Evolutionary conservation across 1,284 basidiomycete genomes (phyloP).

Genomic region (Apiotrichum sp.): DNA sequence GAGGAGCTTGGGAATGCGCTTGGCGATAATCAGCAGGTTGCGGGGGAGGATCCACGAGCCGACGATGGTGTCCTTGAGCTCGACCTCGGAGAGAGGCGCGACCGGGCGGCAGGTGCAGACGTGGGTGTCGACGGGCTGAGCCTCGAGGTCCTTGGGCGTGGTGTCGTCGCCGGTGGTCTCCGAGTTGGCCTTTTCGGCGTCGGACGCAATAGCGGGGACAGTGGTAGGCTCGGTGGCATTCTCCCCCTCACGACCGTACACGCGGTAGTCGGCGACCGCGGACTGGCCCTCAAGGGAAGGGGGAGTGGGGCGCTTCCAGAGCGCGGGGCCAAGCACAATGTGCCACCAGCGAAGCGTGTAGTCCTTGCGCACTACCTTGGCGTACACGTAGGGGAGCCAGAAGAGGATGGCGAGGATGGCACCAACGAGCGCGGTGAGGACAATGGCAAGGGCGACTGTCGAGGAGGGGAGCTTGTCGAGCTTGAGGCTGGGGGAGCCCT

Average conservation of each 20-base stretch:
- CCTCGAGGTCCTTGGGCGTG: conserved; percentile 1
- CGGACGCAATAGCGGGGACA: background rate
- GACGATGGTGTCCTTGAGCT: conserved; percentile 18
- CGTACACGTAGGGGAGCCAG: conserved; percentile 51
- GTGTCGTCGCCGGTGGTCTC: background rate
- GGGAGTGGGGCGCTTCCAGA: conserved; percentile 48
- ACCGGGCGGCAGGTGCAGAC: conserved; percentile 5
- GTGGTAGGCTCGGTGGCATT: background rate
- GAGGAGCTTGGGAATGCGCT: conserved; percentile 33
- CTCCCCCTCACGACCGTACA: conserved; percentile 5
- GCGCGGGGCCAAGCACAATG: conserved; percentile 50
- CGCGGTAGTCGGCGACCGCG: conserved; percentile 10
- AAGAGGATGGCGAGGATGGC: conserved; percentile 47
- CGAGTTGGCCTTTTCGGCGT: conserved; percentile 1
- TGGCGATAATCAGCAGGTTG: conserved; percentile 46
- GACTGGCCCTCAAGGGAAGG: conserved; percentile 2
- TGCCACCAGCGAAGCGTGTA: conserved; percentile 49
- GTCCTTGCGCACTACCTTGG: conserved; percentile 50
- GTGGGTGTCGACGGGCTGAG: conserved; percentile 5
- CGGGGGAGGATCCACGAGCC: conserved; percentile 39
- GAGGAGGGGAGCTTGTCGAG: conserved; percentile 41
- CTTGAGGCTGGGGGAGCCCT: conserved; percentile 45
- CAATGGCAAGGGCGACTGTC: conserved; percentile 47
- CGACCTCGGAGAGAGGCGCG: conserved; percentile 7
- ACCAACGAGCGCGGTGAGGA: conserved; percentile 47